Conservation (phyloP, 768 basidiomycete genomes). For the Favolaschia claudopus region DNA sequence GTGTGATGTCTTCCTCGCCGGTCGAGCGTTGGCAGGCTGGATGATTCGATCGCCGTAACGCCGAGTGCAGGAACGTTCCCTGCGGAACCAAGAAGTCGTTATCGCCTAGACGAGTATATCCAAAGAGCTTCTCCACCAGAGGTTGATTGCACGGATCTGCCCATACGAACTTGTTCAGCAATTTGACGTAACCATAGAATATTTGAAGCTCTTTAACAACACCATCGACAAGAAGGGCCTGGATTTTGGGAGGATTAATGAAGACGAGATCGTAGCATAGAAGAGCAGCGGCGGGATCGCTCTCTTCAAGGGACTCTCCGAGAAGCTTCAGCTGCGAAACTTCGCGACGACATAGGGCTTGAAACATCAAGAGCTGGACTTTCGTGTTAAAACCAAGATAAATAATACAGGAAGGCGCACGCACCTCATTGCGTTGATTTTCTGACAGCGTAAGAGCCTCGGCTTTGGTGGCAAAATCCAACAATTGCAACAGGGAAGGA, state of each 20-base stretch:
- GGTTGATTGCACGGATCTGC: slow-evolving; percentile 13
- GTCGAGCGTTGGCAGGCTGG: not conserved
- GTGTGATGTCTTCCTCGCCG: slow-evolving; percentile 8
- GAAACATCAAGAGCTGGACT: slow-evolving; percentile 44
- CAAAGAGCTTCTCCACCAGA: slow-evolving; percentile 13
- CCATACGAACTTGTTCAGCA: slow-evolving; percentile 9
- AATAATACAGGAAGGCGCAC: not conserved
- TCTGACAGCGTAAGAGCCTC: slow-evolving; percentile 19
- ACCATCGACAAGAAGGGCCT: slow-evolving; percentile 30
- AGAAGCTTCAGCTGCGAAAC: slow-evolving; percentile 38
- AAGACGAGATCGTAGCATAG: slow-evolving; percentile 55
- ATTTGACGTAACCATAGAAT: slow-evolving; percentile 44
- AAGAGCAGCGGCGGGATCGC: slow-evolving; percentile 43
- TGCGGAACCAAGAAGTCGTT: slow-evolving; percentile 23
- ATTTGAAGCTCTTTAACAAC: slow-evolving; percentile 38
- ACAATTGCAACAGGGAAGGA: slow-evolving; percentile 26
- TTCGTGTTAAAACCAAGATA: not conserved
- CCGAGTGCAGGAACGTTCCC: slow-evolving; percentile 15
- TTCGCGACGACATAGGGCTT: slow-evolving; percentile 36
- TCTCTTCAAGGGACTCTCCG: slow-evolving; percentile 36
- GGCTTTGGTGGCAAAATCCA: slow-evolving; percentile 32
- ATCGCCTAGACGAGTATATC: slow-evolving; percentile 9
- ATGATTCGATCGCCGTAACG: not conserved
- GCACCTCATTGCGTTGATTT: slow-evolving; percentile 21
- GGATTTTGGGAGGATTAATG: slow-evolving; percentile 32